Conservation (phyloP, 352 stramenopile species). For the Stramenopiles sp. region DNA sequence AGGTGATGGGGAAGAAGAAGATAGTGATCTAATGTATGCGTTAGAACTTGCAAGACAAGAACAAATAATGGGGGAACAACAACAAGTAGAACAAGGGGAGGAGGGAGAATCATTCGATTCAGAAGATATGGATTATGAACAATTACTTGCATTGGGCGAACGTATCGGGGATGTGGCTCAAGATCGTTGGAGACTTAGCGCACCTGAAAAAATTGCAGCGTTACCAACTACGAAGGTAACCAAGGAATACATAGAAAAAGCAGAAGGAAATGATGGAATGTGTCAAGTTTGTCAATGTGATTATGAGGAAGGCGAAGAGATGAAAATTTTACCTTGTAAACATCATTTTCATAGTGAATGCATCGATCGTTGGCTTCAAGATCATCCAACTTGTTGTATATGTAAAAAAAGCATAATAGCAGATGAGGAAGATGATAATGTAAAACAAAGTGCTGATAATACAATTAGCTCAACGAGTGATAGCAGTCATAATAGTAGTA, state of each 20-base stretch:
- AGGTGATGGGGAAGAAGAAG: not conserved
- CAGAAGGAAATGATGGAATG: not conserved
- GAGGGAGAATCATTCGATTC: conserved; percentile 27
- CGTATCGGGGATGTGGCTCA: conserved; percentile 45
- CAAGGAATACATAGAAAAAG: not conserved
- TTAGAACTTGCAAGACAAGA: not conserved
- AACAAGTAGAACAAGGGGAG: not conserved
- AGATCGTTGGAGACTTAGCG: conserved; percentile 38
- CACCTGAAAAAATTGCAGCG: conserved; percentile 35
- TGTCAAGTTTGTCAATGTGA: conserved; percentile 19
- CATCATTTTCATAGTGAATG: conserved; percentile 83
- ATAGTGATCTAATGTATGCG: not conserved
- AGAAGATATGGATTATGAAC: conserved; percentile 52
- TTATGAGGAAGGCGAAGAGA: conserved; percentile 54
- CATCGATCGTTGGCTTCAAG: conserved; percentile 71
- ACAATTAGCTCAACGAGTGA: conserved; percentile 4
- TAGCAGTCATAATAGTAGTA: no score
- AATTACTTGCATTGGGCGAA: conserved; percentile 40
- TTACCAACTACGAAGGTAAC: conserved; percentile 25
- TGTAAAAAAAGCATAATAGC: conserved; percentile 26
- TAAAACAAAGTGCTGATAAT: conserved; percentile 11
- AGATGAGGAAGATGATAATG: not conserved
- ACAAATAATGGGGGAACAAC: no score
- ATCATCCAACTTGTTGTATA: conserved; percentile 69
- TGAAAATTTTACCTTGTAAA: conserved; percentile 76